Conservation (phyloP, 306 rosid species). For the Benincasa hispida region DNA sequence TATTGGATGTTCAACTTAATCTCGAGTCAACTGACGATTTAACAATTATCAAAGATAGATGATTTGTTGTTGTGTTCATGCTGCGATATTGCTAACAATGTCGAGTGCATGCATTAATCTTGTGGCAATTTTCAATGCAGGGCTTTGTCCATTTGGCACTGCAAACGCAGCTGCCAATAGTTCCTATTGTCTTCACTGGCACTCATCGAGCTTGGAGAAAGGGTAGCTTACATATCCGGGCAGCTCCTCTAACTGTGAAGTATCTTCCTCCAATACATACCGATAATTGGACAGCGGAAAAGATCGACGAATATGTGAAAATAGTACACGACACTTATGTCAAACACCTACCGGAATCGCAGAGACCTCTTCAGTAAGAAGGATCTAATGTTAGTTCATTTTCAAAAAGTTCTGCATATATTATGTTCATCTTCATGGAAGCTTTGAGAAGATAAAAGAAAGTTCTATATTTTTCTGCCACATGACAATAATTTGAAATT, state of each 20-base stretch:
- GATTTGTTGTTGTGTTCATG: neutral
- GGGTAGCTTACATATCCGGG: conserved; percentile 41
- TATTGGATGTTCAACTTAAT: too few relatives aligned
- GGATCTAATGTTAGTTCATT: neutral
- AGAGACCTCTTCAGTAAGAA: conserved; percentile 25
- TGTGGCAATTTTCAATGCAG: conserved; percentile 19
- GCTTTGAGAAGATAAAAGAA: neutral
- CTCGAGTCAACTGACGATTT: too few relatives aligned
- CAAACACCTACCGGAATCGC: conserved; percentile 39
- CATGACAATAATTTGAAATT: neutral
- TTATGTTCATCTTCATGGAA: neutral
- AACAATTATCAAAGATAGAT: neutral
- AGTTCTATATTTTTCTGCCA: neutral
- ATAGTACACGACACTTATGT: conserved; percentile 23
- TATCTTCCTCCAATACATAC: conserved; percentile 47
- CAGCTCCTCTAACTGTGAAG: conserved; percentile 32
- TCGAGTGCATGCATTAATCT: neutral
- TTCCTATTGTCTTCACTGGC: conserved; percentile 45
- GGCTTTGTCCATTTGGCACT: conserved; percentile 57
- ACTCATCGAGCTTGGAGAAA: conserved; percentile 56
- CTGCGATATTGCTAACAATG: neutral
- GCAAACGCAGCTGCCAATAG: conserved; percentile 47
- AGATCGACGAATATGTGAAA: conserved; percentile 29
- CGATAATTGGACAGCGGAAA: conserved; percentile 32
- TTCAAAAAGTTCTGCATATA: conserved; percentile 11